Conservation (phyloP, 345 rosid genomes). For the Hibiscus syriacus region DNA sequence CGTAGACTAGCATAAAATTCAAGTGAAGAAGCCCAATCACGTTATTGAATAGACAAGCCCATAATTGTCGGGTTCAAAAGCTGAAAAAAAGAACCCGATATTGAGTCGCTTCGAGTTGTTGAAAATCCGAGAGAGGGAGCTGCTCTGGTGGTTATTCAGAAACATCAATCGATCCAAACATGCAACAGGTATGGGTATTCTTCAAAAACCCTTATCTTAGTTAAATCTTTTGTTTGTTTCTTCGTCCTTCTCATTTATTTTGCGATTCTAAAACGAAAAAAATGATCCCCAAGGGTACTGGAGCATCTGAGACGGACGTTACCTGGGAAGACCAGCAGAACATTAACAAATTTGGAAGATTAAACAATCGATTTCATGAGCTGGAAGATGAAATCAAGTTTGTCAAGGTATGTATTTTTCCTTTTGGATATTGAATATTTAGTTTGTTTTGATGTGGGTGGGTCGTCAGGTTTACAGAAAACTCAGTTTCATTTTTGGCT, state of each 20-base stretch:
- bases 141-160: background rate
- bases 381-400: slow-evolving; percentile 72
- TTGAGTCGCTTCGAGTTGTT: background rate
- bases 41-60: too few species aligned
- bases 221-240: background rate
- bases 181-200: background rate
- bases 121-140: background rate
- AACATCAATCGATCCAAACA: background rate
- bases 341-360: slow-evolving; percentile 72
- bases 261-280: background rate
- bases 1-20: too few species aligned
- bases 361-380: slow-evolving; percentile 83
- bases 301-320: slow-evolving; percentile 78
- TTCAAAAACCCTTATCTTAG: background rate
- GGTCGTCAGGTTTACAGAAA: background rate
- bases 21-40: too few species aligned
- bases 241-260: background rate
- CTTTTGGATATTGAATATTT: too few species aligned
- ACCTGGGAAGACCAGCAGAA: slow-evolving; percentile 98
- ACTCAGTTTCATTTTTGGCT: background rate
- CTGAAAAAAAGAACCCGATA: background rate
- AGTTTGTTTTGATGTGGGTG: background rate
- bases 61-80: background rate
- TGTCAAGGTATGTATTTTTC: slow-evolving; percentile 80
- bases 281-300: slow-evolving; percentile 34